These are phyloP conservation scores for Aegilops tauschii DNA, from an alignment of 176 grass and related monocot genomes.

Conservation along the genomic window DNA sequence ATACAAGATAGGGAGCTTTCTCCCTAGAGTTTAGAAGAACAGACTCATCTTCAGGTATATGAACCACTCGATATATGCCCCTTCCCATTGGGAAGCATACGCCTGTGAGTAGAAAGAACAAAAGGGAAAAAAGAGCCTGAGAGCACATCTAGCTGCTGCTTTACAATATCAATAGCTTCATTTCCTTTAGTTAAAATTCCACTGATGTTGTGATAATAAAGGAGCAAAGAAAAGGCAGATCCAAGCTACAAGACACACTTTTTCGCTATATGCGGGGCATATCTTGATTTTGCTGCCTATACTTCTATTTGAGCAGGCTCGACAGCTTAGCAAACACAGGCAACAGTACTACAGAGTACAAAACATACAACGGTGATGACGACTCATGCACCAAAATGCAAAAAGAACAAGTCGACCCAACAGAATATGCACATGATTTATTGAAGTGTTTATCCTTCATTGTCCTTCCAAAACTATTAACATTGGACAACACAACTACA, in stretches of 20 bases:
- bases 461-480: neutral
- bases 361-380: neutral
- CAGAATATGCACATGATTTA: neutral
- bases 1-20: constrained; percentile 99
- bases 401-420: neutral
- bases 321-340: constrained; percentile 12
- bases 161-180: neutral
- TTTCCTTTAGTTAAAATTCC: constrained; percentile 18
- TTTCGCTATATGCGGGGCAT: neutral
- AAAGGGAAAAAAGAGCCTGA: constrained; percentile 23
- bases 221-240: neutral
- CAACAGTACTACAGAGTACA: neutral
- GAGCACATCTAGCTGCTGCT: neutral
- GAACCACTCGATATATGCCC: constrained; percentile 88
- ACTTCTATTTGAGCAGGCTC: neutral
- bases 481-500: neutral
- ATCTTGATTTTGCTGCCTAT: constrained; percentile 3
- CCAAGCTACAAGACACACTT: neutral
- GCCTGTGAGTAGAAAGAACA: constrained; percentile 48
- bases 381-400: constrained; percentile 1
- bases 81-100: constrained; percentile 99
- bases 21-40: constrained; percentile 98
- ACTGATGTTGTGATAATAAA: neutral
- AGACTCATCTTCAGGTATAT: constrained; percentile 92
- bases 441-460: constrained; percentile 10